Percentiles rank a stretch among this genome's conserved stretches.
Conservation (phyloP, 2,329 filamentous ascomycete genomes). For the Trichoderma sp. region DNA sequence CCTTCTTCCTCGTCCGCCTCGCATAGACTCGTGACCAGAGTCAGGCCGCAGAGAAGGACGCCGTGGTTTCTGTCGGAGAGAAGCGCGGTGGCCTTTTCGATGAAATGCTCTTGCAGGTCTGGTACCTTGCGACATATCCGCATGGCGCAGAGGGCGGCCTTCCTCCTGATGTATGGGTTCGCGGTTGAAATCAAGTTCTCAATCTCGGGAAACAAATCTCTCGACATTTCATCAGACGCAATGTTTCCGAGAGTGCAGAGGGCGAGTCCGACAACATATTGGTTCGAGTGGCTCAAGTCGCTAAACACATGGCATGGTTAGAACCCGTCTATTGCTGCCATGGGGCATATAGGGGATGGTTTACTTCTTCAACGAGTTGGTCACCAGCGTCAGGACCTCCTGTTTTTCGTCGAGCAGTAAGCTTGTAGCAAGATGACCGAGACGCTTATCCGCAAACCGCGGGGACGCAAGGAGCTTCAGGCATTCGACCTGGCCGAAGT, state of each 20-base stretch:
- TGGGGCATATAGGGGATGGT: constrained; percentile 25
- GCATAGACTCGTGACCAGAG: constrained; percentile 86
- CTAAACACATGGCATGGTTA: constrained; percentile 44
- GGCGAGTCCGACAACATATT: constrained; percentile 95
- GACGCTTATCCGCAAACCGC: constrained; percentile 93
- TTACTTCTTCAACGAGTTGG: constrained; percentile 96
- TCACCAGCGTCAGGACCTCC: constrained; percentile 94
- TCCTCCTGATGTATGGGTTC: constrained; percentile 97
- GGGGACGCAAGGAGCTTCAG: constrained; percentile 95
- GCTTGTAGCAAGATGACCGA: constrained; percentile 96
- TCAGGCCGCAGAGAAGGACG: constrained; percentile 88
- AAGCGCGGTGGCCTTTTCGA: constrained; percentile 87
- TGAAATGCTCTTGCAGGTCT: constrained; percentile 93
- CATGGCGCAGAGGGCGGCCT: constrained; percentile 98
- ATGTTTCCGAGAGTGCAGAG: constrained; percentile 97
- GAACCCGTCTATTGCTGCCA: background rate
- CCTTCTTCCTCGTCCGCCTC: constrained; percentile 92
- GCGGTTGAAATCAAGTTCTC: constrained; percentile 87
- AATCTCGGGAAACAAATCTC: constrained; percentile 94
- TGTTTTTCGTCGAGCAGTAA: constrained; percentile 96
- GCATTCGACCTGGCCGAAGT: constrained; percentile 99
- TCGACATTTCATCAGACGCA: constrained; percentile 95
- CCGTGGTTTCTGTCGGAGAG: constrained; percentile 94
- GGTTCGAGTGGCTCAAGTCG: constrained; percentile 94
- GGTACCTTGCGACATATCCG: constrained; percentile 97